Base-by-base conservation (phyloP, 2,329 filamentous ascomycete genomes). In the Hypoxylon sp. region DNA sequence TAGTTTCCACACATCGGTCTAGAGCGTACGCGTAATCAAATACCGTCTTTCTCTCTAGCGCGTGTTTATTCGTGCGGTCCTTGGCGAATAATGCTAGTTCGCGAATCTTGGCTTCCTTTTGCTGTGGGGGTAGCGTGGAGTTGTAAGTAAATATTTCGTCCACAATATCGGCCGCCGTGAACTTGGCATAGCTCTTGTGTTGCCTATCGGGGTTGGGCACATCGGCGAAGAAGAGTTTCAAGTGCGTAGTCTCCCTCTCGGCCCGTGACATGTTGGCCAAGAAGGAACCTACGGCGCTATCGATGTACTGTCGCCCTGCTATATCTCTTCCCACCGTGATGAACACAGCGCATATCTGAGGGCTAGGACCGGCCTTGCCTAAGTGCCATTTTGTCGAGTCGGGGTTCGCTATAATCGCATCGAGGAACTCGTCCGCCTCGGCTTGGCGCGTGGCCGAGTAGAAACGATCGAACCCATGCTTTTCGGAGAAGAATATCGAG, bases 201-300 rank as follows among this genome's bases (percentile, higher is more conserved):
- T 73, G 74, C 10, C 63, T 59, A 38, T 70, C 66, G 45, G 75
- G 72, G 17, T 65, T 60, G 2, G 76, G 76, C 10, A 77, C 75
- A 53, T 77, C 76, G 68, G 75, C 76, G 50, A 77, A 77, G 69
- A 77, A 77, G 6, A 77, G 14, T 49, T 76, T 77, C 19, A 77
- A 60, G 51, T 76, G 75, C 19, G 72, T 65, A 7, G 69, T 57
- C 30, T 69, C 63, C 23, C 76, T 71, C 52, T 77, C 76, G 46
- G 70, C 71, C 7, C 67, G 72, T 6, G 76, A 69, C 74, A 77
- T 73, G 53, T 77, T 77, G 17, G 75, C 75, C 13, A 77, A 60
- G 59, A 76, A 75, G 2, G 76, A 77, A 2, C 75, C 76, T 7
- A 78, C 71, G 5, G 77, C 77, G 21, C 69, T 76, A 50, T 77